phyloP scores from a whole-genome alignment of 2,329 filamentous ascomycete genomes.

The Fusarium robinianum region DNA sequence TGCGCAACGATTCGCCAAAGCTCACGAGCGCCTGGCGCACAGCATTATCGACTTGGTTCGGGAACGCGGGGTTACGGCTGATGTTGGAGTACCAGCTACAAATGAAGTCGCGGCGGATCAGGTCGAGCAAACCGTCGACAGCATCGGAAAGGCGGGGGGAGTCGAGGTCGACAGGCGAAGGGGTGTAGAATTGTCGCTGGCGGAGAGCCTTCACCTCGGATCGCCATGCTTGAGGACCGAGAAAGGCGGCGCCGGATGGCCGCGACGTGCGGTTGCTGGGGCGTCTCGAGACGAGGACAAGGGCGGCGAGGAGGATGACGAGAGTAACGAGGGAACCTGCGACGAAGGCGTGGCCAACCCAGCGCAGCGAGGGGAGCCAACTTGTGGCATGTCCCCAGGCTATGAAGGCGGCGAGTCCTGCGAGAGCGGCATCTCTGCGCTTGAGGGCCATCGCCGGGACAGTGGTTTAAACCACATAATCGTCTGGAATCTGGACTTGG shows the following conservation, averaged over 20 bases:
- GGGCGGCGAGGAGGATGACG: conserved; percentile 58
- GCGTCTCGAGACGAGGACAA: conserved; percentile 60
- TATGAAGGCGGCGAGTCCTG: conserved; percentile 72
- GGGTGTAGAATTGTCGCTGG: conserved; percentile 67
- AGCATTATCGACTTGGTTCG: conserved; percentile 82
- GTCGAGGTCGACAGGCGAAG: conserved; percentile 71
- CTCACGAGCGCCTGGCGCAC: conserved; percentile 73
- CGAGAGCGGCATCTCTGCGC: conserved; percentile 72
- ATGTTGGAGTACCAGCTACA: conserved; percentile 87
- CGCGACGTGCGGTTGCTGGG: conserved; percentile 47
- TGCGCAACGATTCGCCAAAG: conserved; percentile 72
- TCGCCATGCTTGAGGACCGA: conserved; percentile 67
- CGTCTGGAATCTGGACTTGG: conserved; percentile 19
- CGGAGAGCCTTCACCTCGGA: conserved; percentile 70
- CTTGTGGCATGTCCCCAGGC: conserved; percentile 86
- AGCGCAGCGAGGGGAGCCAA: conserved; percentile 82
- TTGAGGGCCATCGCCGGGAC: conserved; percentile 67
- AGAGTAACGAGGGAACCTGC: conserved; percentile 65
- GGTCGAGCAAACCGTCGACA: conserved; percentile 76
- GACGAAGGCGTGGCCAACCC: conserved; percentile 82
- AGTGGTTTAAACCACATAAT: conserved; percentile 42
- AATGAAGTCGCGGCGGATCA: conserved; percentile 83
- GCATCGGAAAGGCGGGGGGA: conserved; percentile 79
- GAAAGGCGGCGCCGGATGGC: conserved; percentile 60
- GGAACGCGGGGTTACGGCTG: conserved; percentile 77